Conservation (phyloP, 352 stramenopile species). For the Globisporangium cylindrosporum region DNA sequence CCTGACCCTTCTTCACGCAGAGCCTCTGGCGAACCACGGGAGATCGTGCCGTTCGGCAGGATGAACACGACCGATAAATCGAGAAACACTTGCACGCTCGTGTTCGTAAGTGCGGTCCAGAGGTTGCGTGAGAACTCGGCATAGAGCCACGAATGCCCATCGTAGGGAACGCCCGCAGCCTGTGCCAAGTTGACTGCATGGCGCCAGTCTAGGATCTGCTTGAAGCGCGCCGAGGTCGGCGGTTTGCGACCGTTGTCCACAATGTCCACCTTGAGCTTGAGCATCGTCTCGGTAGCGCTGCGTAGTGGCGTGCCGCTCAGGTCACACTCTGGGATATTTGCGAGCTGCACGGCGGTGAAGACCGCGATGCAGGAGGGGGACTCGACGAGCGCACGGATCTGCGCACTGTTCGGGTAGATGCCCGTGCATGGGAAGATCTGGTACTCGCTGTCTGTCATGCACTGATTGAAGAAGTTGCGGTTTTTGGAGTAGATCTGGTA, state of each 20-base stretch:
- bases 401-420: constrained; percentile 32
- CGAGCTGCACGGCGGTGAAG: constrained; percentile 46
- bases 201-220: constrained; percentile 50
- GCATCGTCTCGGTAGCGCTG: constrained; percentile 43
- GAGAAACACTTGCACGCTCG: constrained; percentile 30
- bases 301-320: constrained; percentile 47
- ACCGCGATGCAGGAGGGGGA: constrained; percentile 44
- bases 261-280: constrained; percentile 53
- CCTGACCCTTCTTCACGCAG: constrained; percentile 7
- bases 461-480: constrained; percentile 50
- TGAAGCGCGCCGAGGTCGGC: constrained; percentile 40
- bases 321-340: constrained; percentile 46
- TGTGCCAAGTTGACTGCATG: constrained; percentile 45
- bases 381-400: constrained; percentile 45
- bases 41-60: constrained; percentile 20
- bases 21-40: constrained; percentile 21
- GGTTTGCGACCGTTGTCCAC: constrained; percentile 16
- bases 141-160: constrained; percentile 45
- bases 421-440: constrained; percentile 61
- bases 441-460: constrained; percentile 45
- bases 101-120: constrained; percentile 27
- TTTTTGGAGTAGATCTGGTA: constrained; percentile 61
- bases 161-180: constrained; percentile 35
- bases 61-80: constrained; percentile 43
- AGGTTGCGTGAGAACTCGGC: constrained; percentile 33